A percentile compares a stretch with the other conserved stretches of the same genome.
These are phyloP conservation scores for Raphanus sativus DNA, from an alignment of 345 rosid genomes.

Conservation along the genomic window DNA sequence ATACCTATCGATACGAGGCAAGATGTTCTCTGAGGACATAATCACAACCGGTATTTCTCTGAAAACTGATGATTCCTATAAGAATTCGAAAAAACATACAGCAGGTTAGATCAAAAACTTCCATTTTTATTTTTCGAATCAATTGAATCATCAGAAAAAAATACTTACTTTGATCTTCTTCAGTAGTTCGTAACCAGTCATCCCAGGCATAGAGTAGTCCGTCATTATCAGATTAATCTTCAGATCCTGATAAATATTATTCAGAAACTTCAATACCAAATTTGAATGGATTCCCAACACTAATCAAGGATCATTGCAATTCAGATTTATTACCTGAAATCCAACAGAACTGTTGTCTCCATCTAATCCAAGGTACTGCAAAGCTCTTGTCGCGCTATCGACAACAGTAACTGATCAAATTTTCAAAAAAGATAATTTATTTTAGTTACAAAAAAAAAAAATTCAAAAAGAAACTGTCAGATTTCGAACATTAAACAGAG, in stretches of 20 bases:
- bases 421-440: too few relatives aligned
- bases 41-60: conserved; percentile 81
- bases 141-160: background rate
- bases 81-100: background rate
- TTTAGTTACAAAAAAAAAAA: too few relatives aligned
- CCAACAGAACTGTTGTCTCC: conserved; percentile 59
- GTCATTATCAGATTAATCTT: background rate
- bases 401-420: conserved; percentile 61
- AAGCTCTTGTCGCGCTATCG: conserved; percentile 68
- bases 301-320: background rate
- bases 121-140: background rate
- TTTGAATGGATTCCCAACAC: background rate
- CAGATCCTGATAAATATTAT: background rate
- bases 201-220: background rate
- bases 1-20: conserved; percentile 76
- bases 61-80: conserved; percentile 69
- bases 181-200: background rate
- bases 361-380: conserved; percentile 78
- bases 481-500: background rate
- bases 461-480: background rate
- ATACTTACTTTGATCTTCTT: background rate
- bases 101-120: background rate
- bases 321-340: conserved; percentile 53
- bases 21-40: conserved; percentile 81
- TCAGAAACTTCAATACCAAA: background rate